Evolutionary conservation across 768 basidiomycete genomes (phyloP), one percentile per base, ranked within the genome.

Genomic region (Kwoniella sp.): DNA sequence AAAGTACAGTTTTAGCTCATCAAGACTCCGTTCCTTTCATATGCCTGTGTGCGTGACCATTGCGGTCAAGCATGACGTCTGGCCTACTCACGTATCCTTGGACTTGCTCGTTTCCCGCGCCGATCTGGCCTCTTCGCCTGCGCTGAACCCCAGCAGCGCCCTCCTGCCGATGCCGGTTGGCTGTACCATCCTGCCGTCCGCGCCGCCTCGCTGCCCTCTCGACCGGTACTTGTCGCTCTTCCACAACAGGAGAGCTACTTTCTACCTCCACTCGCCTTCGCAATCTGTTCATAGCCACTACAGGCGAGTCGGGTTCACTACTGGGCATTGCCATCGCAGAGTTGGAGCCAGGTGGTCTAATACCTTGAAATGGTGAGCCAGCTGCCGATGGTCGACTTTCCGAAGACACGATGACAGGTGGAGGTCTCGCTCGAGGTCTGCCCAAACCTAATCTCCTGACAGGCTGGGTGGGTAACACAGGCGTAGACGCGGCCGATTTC

Each of bases 401-500:
- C 25, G 64, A 64, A 9, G 70, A 72, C 19, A 55, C 29, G 4
- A 67, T 5, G n/a, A 69, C 19, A 21, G 55, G 48, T 22, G 48
- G 49, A 1, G 33, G 46, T 40, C 55, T 25, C 7, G 60, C 55
- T 54, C 62, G 52, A 1, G 52, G 57, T 54, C 64, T 29, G 21
- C 67, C 46, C 26, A 59, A 25, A 19, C 68, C 73, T 21, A 64
- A 37, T 33, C 68, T 59, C 29, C 73, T 47, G 0, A 74, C 58
- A 15, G 70, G 73, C 44, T 69, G 73, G 0, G 68, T 72, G 21
- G 50, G 48, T n/a, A n/a, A 47, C 15, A 49, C 6, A 26, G 50
- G 33, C n/a, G 53, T 50, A 40, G 36, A 44, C 17, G 17, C 17
- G 17, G 17, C 40, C 40, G 40, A 44, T 10, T 6, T 48, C 25